Base-by-base conservation (phyloP, 257 asterid genomes). In the Primulina eburnea region DNA sequence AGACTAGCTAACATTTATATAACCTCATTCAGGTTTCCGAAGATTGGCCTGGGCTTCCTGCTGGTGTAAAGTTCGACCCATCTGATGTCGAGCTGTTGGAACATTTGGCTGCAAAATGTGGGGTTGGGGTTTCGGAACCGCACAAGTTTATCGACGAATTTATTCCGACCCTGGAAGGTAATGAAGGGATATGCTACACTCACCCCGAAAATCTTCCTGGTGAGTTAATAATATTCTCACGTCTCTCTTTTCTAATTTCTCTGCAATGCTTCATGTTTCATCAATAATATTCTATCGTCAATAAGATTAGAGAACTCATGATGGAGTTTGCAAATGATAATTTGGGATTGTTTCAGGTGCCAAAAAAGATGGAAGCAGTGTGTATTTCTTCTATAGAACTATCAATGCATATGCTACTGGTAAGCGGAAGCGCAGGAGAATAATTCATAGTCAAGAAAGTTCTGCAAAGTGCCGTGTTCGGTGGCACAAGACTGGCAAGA, bases 121-220 rank as follows among this genome's bases (percentile, higher is more conserved):
- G 96, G 57, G 62, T 72, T 4, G 96, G 84, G 52, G 69, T 57
- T 60, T 74, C 64, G 5, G 60, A 83, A 57, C 90, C 90, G 8
- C 97, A 94, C 56, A 26, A 47, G 37, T 77, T 88, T 29, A 88
- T 92, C 14, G 95, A 94, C 38, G 95, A 86, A 64, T 94, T 94
- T 72, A 94, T 94, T 75, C 94, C 92, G 0, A 91, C 99, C 10
- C 81, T 94, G 58, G 94, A 89, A 6, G 78, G 78, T 2, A 78
- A 82, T 3, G 95, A 82, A 17, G 99, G 99, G 58, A 89, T 94
- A 69, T 89, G 92, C 68, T 92, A 76, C 77, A 83, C 97, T 65
- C 99, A 92, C 83, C 99, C 99, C 18, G 98, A 92, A 81, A 85
- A 92, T 77, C 99, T 94, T 81, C 97, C 98, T 12, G 97, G 99